These are phyloP conservation scores for Puccinia coronata DNA, from an alignment of 1,284 basidiomycete genomes.

Conservation along the genomic window DNA sequence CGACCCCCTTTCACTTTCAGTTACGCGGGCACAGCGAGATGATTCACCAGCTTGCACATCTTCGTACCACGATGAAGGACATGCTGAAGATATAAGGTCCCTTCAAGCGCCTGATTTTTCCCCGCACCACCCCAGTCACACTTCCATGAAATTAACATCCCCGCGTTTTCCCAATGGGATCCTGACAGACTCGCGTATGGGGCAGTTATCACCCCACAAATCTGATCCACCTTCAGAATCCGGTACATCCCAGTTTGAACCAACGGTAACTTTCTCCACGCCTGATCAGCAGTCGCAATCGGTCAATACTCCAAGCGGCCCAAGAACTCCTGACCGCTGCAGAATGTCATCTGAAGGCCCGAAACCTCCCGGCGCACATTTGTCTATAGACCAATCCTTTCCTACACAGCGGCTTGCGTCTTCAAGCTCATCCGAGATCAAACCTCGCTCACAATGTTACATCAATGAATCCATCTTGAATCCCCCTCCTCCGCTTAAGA, in stretches of 20 bases:
- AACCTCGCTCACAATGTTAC: neutral
- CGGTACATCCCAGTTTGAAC: neutral
- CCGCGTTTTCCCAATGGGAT: constrained; percentile 1
- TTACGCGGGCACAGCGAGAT: neutral
- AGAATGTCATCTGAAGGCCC: constrained; percentile 3
- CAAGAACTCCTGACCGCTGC: neutral
- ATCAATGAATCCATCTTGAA: neutral
- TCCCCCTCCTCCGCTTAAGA: neutral
- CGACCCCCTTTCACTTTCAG: neutral
- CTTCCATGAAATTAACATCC: neutral
- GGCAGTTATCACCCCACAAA: neutral
- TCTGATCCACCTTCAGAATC: neutral
- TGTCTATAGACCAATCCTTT: neutral
- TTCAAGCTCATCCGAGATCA: neutral
- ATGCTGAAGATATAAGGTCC: neutral
- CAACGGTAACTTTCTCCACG: neutral
- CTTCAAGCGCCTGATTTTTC: neutral
- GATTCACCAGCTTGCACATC: neutral
- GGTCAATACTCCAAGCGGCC: too few species aligned
- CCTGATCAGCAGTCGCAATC: neutral
- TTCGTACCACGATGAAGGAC: neutral
- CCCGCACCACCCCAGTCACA: neutral
- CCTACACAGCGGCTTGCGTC: neutral
- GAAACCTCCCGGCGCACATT: neutral
- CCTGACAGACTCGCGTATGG: neutral